Base-by-base conservation (phyloP, 345 rosid genomes). In the Lepidium didymum region DNA sequence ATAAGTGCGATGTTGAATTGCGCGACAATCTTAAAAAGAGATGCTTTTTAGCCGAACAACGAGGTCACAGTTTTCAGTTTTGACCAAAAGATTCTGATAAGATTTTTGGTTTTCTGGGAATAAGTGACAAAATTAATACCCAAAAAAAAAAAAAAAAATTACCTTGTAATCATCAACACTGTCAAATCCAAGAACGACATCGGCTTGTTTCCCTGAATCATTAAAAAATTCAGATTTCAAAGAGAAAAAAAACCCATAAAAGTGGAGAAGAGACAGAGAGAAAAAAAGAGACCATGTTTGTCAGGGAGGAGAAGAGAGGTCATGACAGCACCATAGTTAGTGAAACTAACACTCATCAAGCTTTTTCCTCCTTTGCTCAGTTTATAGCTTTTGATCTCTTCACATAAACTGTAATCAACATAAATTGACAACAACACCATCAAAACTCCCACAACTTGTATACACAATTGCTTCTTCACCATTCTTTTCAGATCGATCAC, bases 321-420 rank as follows among this genome's bases (percentile, higher is more conserved):
- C 88, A 87, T 67, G 10, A 82, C 79, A 6, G 96, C 92, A 27
- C 91, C 96, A 54, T 81, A 87, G 69, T 87, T 82, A 10, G 89
- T 81, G 77, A 87, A 74, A 7, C 73, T 78, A 25, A 75, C 69
- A 8, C 85, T 74, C 4, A 83, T 74, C 4, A 83, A 67, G 14
- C 59, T 40, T 25, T 84, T 85, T 52, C 68, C 36, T 25, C 85
- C 86, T 52, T 68, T 81, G 49, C 58, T 82, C 12, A 83, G 78
- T 50, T 78, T 79, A 63, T 81, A 82, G 27, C 51, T 74, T 58
- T 34, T 19, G 58, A 75, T 54, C 75, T 68, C 43, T 63, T 72
- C 37, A 29, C 59, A 46, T 0, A n/a, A n/a, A n/a, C n/a, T n/a
- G n/a, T n/a, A n/a, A n/a, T 19, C 27, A 6, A 68, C 69, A 52